phyloP scores from a whole-genome alignment of 495 filamentous ascomycete species.

The Lophiostoma macrostomum region DNA sequence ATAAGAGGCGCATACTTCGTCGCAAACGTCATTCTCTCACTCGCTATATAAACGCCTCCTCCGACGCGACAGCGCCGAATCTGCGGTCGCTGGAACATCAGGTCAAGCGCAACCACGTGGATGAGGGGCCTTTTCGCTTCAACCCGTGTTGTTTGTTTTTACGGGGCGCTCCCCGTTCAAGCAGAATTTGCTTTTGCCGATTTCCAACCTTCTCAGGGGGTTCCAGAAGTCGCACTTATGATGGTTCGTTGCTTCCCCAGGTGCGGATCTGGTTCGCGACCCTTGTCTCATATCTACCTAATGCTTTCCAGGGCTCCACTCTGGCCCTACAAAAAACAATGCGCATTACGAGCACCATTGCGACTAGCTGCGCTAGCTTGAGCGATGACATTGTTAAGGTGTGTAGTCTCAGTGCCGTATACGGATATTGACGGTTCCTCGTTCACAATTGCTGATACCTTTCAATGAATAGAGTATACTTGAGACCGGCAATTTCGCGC shows the following conservation, averaged over 20 bases:
- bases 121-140: neutral
- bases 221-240: neutral
- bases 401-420: neutral
- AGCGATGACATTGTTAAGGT: conserved; percentile 12
- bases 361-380: conserved; percentile 9
- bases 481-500: conserved; percentile 12
- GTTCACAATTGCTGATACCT: too few species aligned
- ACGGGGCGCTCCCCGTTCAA: neutral
- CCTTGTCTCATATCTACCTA: neutral
- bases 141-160: conserved; percentile 9
- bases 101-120: too few species aligned
- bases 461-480: conserved; percentile 7
- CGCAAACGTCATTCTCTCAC: too few species aligned
- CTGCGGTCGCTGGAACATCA: neutral
- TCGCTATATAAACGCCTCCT: too few species aligned
- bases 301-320: neutral
- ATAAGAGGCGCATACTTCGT: too few species aligned
- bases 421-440: too few species aligned
- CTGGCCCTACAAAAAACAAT: neutral
- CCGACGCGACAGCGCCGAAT: neutral
- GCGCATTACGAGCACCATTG: conserved; percentile 4
- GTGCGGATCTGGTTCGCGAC: neutral
- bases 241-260: neutral
- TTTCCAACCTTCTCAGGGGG: neutral
- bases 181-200: neutral